Conservation (phyloP, 2,329 filamentous ascomycete species). For the Neofusicoccum laricinum region DNA sequence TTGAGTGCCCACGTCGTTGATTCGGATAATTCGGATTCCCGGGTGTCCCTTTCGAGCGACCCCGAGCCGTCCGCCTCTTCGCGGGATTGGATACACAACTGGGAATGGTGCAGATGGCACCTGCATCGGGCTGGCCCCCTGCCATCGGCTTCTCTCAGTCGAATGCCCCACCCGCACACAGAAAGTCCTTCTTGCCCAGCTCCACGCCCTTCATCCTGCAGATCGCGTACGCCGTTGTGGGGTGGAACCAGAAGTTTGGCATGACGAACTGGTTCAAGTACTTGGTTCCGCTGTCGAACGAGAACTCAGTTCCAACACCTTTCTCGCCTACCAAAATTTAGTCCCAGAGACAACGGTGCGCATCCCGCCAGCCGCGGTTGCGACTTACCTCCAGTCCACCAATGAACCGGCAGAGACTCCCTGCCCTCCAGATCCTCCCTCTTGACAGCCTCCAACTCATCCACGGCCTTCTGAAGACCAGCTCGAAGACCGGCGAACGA, state of each 20-base stretch:
- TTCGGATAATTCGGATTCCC: too few relatives aligned
- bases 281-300: slow-evolving; percentile 29
- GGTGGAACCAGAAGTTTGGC: slow-evolving; percentile 65
- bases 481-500: background rate
- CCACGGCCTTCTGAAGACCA: background rate
- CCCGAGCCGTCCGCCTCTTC: too few relatives aligned
- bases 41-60: too few relatives aligned
- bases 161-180: too few relatives aligned
- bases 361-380: too few relatives aligned
- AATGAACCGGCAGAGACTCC: slow-evolving; percentile 21
- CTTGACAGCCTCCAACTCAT: background rate
- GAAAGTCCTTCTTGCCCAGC: slow-evolving; percentile 60
- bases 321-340: slow-evolving; percentile 30
- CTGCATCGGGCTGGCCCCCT: too few relatives aligned
- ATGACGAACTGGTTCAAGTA: slow-evolving; percentile 48
- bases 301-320: slow-evolving; percentile 38
- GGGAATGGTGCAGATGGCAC: too few relatives aligned
- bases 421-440: background rate
- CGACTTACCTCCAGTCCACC: slow-evolving; percentile 45
- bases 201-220: slow-evolving; percentile 59
- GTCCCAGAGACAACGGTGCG: too few relatives aligned
- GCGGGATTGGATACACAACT: too few relatives aligned
- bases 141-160: too few relatives aligned
- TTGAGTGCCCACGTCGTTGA: too few relatives aligned
- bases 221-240: slow-evolving; percentile 58